These are phyloP conservation scores for Sphagnum magellanicum DNA, from an alignment of 228 moss, liverwort and hornwort genomes.

Conservation along the genomic window DNA sequence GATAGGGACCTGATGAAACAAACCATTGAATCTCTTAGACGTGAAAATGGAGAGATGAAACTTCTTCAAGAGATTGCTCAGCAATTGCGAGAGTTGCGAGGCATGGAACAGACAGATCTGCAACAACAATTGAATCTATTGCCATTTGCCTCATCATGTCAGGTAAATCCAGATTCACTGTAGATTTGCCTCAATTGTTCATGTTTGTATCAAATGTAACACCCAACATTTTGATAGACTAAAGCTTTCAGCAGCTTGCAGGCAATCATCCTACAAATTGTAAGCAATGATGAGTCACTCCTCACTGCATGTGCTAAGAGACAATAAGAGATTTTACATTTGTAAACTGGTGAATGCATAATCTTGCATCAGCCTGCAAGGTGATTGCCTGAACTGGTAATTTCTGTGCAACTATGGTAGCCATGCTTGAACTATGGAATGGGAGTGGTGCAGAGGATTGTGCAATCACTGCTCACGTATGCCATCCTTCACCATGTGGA, in stretches of 20 bases:
- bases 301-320: not conserved
- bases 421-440: not conserved
- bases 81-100: slow-evolving; percentile 46
- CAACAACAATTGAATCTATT: slow-evolving; percentile 10
- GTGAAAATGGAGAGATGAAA: slow-evolving; percentile 78
- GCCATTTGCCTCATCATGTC: slow-evolving; percentile 37
- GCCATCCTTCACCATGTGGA: not conserved
- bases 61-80: slow-evolving; percentile 60
- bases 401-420: not conserved
- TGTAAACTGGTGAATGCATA: not conserved
- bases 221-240: too few species aligned
- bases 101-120: slow-evolving; percentile 34
- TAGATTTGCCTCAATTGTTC: not conserved
- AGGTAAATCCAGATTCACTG: slow-evolving; percentile 30
- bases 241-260: too few species aligned
- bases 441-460: not conserved
- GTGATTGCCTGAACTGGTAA: slow-evolving; percentile 3
- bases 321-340: not conserved
- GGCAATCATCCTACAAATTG: too few species aligned
- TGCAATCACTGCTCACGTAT: not conserved
- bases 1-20: slow-evolving; percentile 73
- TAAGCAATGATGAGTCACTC: not conserved
- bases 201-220: not conserved
- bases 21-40: slow-evolving; percentile 58
- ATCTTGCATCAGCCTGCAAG: not conserved